phyloP scores from a whole-genome alignment of 2,329 filamentous ascomycete genomes.

The Aspergillus tamarii region DNA sequence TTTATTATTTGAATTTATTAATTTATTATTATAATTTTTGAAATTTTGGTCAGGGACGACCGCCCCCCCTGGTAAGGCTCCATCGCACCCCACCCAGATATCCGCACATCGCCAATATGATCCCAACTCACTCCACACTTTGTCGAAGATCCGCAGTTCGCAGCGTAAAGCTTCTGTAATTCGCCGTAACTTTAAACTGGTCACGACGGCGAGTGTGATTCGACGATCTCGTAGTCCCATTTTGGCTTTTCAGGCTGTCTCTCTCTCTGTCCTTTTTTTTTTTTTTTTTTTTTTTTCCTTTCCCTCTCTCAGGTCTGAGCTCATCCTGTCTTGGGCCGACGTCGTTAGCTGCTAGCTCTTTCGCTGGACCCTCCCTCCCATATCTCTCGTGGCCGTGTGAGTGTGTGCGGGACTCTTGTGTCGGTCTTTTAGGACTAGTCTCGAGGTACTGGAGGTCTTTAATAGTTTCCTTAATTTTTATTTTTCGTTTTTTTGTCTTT shows the following conservation, averaged over 20 bases:
- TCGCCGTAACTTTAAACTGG: slow-evolving; percentile 33
- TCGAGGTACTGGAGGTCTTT: slow-evolving; percentile 10
- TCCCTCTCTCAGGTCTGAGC: slow-evolving; percentile 22
- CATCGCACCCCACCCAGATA: slow-evolving; percentile 28
- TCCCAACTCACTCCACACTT: slow-evolving; percentile 32
- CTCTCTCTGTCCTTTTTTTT: slow-evolving; percentile 12
- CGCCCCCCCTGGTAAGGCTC: slow-evolving; percentile 27
- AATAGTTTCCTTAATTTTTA: slow-evolving; percentile 14
- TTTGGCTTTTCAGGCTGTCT: slow-evolving; percentile 20
- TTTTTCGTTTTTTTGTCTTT: slow-evolving; percentile 13
- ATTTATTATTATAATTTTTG: slow-evolving; percentile 7
- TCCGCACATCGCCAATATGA: slow-evolving; percentile 30
- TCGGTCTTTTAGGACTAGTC: slow-evolving; percentile 22
- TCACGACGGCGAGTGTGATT: slow-evolving; percentile 23
- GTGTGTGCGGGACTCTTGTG: slow-evolving; percentile 27
- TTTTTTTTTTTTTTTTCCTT: slow-evolving; percentile 15
- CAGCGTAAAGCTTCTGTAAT: slow-evolving; percentile 35
- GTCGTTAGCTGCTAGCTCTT: slow-evolving; percentile 18
- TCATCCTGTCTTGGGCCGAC: slow-evolving; percentile 23
- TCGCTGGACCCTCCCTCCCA: slow-evolving; percentile 21
- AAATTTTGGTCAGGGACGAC: slow-evolving; percentile 21
- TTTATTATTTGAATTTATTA: slow-evolving; percentile 2
- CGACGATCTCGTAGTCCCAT: slow-evolving; percentile 24
- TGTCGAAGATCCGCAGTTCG: slow-evolving; percentile 35
- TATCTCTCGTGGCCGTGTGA: slow-evolving; percentile 19